These are phyloP conservation scores for Echinochloa phyllopogon DNA, from an alignment of 176 grass and related monocot genomes.

Conservation along the genomic window DNA sequence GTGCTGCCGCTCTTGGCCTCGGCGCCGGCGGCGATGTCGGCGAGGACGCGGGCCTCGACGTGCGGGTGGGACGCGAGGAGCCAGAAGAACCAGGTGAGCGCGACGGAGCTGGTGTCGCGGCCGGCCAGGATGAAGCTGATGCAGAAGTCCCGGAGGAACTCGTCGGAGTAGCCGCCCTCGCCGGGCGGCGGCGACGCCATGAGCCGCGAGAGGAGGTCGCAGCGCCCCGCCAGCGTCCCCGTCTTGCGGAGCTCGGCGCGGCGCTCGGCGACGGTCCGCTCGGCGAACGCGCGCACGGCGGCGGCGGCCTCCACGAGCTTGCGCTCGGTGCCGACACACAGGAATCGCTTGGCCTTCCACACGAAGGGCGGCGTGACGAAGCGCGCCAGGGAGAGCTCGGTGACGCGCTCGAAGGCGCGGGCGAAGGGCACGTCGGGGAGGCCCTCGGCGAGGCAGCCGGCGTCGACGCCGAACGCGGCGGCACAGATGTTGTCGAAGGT, in stretches of 20 bases:
- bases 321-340: slow-evolving; percentile 65
- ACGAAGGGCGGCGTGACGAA: slow-evolving; percentile 83
- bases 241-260: slow-evolving; percentile 55
- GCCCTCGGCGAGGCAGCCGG: slow-evolving; percentile 71
- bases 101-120: slow-evolving; percentile 94
- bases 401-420: slow-evolving; percentile 76
- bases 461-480: slow-evolving; percentile 70
- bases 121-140: slow-evolving; percentile 97
- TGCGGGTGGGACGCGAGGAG: slow-evolving; percentile 60
- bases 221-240: slow-evolving; percentile 39
- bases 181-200: slow-evolving; percentile 7
- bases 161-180: slow-evolving; percentile 64
- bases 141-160: slow-evolving; percentile 89
- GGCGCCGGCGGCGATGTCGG: slow-evolving; percentile 54
- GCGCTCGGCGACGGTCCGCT: slow-evolving; percentile 63
- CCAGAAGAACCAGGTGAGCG: slow-evolving; percentile 93
- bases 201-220: slow-evolving; percentile 74
- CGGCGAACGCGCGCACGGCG: slow-evolving; percentile 66
- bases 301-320: slow-evolving; percentile 49
- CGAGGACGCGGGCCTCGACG: slow-evolving; percentile 62
- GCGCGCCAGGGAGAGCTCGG: slow-evolving; percentile 64
- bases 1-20: slow-evolving; percentile 11
- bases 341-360: slow-evolving; percentile 73
- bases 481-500: slow-evolving; percentile 91
- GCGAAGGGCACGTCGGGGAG: slow-evolving; percentile 88